Conservation (phyloP, 768 basidiomycete genomes). For the Lactifluus pinguis region DNA sequence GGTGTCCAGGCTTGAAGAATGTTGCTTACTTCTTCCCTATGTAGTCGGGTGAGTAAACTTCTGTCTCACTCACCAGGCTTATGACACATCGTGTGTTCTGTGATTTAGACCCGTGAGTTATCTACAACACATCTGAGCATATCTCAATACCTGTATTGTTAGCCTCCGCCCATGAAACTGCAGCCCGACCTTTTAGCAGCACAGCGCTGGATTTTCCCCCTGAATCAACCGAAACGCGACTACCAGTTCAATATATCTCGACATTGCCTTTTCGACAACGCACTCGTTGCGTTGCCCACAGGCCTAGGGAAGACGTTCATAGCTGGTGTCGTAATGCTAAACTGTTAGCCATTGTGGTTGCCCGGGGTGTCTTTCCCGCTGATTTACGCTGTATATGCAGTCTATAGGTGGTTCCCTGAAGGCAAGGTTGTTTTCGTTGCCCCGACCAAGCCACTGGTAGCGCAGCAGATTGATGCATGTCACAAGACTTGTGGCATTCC, state of each 20-base stretch:
- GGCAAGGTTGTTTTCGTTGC: constrained; percentile 93
- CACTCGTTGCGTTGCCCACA: constrained; percentile 89
- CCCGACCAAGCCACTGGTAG: constrained; percentile 91
- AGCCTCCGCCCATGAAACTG: constrained; percentile 75
- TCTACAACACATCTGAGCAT: background rate
- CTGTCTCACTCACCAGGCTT: background rate
- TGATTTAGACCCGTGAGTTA: constrained; percentile 10
- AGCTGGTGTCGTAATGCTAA: constrained; percentile 93
- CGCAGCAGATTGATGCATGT: constrained; percentile 91
- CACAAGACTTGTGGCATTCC: constrained; percentile 92
- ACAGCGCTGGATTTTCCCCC: constrained; percentile 86
- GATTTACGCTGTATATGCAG: constrained; percentile 31
- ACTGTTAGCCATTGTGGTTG: constrained; percentile 46
- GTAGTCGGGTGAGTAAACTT: constrained; percentile 16
- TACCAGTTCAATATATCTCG: constrained; percentile 94
- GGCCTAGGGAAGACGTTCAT: constrained; percentile 98
- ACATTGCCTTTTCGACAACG: constrained; percentile 82
- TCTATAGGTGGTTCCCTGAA: constrained; percentile 86
- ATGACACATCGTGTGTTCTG: background rate
- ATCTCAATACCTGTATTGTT: background rate
- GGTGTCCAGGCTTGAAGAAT: background rate
- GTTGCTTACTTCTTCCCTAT: background rate
- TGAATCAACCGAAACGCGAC: constrained; percentile 79
- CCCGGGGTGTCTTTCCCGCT: background rate
- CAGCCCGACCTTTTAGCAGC: constrained; percentile 66